phyloP scores from a whole-genome alignment of 768 basidiomycete species.

The Leucocoprinus leucothites region DNA sequence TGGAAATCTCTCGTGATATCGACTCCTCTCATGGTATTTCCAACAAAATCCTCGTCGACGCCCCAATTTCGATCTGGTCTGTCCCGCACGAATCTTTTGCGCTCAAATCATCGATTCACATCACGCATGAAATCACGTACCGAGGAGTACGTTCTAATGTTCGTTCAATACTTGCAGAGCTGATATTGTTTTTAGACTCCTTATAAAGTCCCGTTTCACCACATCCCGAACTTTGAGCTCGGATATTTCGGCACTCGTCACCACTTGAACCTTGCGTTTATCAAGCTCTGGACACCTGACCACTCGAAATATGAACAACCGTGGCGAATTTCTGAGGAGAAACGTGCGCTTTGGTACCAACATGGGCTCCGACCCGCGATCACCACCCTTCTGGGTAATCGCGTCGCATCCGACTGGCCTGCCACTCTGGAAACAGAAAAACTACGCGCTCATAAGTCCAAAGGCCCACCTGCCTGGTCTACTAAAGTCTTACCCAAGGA shows the following conservation, averaged over 20 bases:
- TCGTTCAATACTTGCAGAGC: no score
- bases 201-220: neutral
- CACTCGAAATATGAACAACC: neutral
- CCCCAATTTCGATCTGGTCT: conserved; percentile 1
- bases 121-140: neutral
- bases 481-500: conserved; percentile 17
- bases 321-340: conserved; percentile 3
- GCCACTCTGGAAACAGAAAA: conserved; percentile 19
- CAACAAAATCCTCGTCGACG: conserved; percentile 9
- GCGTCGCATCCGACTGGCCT: conserved; percentile 22
- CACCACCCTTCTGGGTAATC: neutral
- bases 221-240: neutral
- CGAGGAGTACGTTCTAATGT: no score
- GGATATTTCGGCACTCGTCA: neutral
- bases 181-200: no score
- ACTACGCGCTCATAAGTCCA: conserved; percentile 16
- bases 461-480: conserved; percentile 16
- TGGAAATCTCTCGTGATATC: conserved; percentile 14
- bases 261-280: conserved; percentile 20
- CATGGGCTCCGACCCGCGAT: conserved; percentile 23
- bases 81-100: neutral
- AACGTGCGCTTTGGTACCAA: conserved; percentile 20
- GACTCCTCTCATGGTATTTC: conserved; percentile 20
- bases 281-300: conserved; percentile 16
- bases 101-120: neutral